Evolutionary conservation across 164 flowering plant genomes (phyloP), one percentile per base, ranked within the genome.

Genomic region (Vitis rupestris): DNA sequence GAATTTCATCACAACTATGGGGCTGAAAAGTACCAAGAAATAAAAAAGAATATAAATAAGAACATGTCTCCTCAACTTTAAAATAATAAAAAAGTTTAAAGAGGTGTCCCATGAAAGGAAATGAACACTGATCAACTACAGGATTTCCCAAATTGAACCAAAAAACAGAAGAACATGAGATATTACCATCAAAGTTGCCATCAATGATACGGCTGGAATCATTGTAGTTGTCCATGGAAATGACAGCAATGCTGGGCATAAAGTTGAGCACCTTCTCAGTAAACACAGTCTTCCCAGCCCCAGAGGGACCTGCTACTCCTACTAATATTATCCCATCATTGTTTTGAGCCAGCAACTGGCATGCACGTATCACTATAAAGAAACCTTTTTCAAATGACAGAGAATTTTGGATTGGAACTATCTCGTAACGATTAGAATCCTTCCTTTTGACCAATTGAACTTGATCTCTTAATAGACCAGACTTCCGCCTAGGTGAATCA

Each of bases 301-400:
- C 99, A 52, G 97, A 91, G 7, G 97, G 99, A 54, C 99, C 99
- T 19, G 98, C 97, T 60, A 95, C 75, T 51, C 97, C 99, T 3
- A 93, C 88, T 29, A 95, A 68, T 71, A 88, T 83, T 52, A 95
- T 56, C 47, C 98, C 99, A 48, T 86, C 88, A 78, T 93, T 95
- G 79, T 89, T 90, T 70, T 93, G 97, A 50, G 95, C 85, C 81
- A 95, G 70, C 78, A 91, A 77, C 64, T 95, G 98, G 81, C 97
- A 93, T 44, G 98, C 93, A 61, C 98, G 93, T n/a, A 93, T 84
- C 0, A 93, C 93, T 27, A 81, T 82, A 70, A 88, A 95, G 81
- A 95, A 93, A 3, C 98, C 98, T 75, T 90, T 91, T 83, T 95
- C 99, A 79, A 93, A 90, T 51, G 98, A 91, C 31, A 93, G 76